Evolutionary conservation across 176 grass and related monocot genomes (phyloP).

Genomic region (Hordeum vulgare): DNA sequence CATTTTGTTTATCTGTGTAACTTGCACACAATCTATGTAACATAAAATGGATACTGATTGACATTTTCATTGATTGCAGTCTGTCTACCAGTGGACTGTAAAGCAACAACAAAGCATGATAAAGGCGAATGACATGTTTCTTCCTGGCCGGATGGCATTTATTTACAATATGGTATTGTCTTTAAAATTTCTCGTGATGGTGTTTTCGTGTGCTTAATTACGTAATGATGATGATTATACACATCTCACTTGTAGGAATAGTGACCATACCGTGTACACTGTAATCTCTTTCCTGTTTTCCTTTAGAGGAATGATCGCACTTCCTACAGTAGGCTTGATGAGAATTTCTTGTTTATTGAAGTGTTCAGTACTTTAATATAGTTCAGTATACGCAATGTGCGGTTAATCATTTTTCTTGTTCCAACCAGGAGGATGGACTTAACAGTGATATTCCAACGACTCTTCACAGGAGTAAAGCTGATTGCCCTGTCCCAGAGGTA

Average conservation of each 20-base stretch:
- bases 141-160: slow-evolving; percentile 95
- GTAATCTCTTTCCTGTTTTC: background rate
- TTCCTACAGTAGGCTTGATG: background rate
- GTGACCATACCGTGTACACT: background rate
- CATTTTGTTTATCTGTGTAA: background rate
- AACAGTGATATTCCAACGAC: slow-evolving; percentile 94
- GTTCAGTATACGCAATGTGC: background rate
- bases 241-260: background rate
- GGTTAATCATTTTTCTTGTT: slow-evolving; percentile 13
- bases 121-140: slow-evolving; percentile 91
- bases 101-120: slow-evolving; percentile 82
- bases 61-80: slow-evolving; percentile 45
- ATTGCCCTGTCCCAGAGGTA: slow-evolving; percentile 75
- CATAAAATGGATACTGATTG: slow-evolving; percentile 13
- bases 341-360: background rate
- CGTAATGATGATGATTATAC: background rate
- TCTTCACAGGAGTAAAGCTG: slow-evolving; percentile 96
- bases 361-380: background rate
- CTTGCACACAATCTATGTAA: background rate
- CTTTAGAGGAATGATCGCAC: background rate
- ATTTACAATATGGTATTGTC: slow-evolving; percentile 88
- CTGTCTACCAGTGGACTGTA: slow-evolving; percentile 94
- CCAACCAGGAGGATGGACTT: slow-evolving; percentile 72
- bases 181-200: background rate
- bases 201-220: slow-evolving; percentile 23